These are phyloP conservation scores for Bonia amplexicaulis DNA, from an alignment of 176 grass and related monocot genomes.

Conservation along the genomic window DNA sequence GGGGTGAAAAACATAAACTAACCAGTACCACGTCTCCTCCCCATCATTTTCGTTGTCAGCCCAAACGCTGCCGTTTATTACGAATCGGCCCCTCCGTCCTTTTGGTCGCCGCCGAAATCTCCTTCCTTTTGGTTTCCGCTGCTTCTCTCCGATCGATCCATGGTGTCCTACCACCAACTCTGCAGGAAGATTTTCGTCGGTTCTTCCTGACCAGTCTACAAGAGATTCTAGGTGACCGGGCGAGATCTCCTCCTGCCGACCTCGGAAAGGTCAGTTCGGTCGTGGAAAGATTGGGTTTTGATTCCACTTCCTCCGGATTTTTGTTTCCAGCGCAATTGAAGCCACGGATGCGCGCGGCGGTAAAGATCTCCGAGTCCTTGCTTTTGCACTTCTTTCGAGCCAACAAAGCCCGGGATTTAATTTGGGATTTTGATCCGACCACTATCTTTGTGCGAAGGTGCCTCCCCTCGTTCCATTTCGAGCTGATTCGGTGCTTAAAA, in stretches of 20 bases:
- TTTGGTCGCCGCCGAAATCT: not conserved
- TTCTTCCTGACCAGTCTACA: not conserved
- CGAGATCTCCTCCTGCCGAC: not conserved
- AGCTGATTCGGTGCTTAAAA: not conserved
- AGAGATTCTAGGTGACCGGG: not conserved
- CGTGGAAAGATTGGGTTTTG: conserved; percentile 14
- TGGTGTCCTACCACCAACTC: not conserved
- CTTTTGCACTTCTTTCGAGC: not conserved
- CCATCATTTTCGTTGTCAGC: not conserved
- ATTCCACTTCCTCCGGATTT: not conserved
- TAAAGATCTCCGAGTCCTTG: not conserved
- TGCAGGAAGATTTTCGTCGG: not conserved
- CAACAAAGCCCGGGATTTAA: not conserved
- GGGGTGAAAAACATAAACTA: too few species aligned
- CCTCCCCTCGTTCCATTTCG: not conserved
- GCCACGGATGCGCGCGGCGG: not conserved
- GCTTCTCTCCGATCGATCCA: too few species aligned
- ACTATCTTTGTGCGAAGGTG: not conserved
- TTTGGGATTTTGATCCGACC: not conserved
- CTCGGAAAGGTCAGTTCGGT: not conserved
- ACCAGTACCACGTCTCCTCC: too few species aligned
- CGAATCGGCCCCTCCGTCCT: not conserved
- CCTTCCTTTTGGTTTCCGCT: not conserved
- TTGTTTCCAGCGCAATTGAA: not conserved
- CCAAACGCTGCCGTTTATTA: conserved; percentile 8